Evolutionary conservation across 139 green algal genomes (phyloP).

Genomic region (Chlorella vulgaris): DNA sequence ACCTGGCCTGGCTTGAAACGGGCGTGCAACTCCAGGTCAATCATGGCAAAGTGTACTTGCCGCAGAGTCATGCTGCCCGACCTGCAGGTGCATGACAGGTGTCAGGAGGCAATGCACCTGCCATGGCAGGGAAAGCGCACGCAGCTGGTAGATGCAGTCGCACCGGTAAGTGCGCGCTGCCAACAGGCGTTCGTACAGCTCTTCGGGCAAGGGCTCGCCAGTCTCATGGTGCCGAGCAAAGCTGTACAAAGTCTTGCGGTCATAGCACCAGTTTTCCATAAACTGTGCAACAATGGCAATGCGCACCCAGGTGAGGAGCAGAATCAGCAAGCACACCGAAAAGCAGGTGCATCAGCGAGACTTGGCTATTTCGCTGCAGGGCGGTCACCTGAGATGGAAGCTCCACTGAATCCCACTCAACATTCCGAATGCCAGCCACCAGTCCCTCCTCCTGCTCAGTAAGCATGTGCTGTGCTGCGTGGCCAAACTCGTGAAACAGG

Average conservation of each 20-base stretch:
- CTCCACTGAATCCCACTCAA: constrained; percentile 94
- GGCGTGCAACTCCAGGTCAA: constrained; percentile 94
- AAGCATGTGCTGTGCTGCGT: constrained; percentile 96
- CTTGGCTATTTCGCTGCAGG: no score
- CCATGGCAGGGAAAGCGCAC: background rate
- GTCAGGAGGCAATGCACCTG: background rate
- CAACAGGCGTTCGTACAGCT: constrained; percentile 87
- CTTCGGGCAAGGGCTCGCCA: constrained; percentile 87
- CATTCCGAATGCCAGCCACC: constrained; percentile 77
- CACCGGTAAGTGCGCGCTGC: constrained; percentile 78
- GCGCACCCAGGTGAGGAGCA: background rate
- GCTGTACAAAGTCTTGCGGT: constrained; percentile 65
- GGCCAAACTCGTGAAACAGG: constrained; percentile 96
- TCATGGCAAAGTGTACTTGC: constrained; percentile 87
- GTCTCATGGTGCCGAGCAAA: constrained; percentile 94
- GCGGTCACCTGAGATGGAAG: constrained; percentile 50
- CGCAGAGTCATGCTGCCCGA: constrained; percentile 85
- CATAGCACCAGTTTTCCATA: constrained; percentile 92
- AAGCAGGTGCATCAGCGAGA: no score
- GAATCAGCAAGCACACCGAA: background rate
- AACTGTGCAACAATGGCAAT: no score
- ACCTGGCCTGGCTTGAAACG: constrained; percentile 68
- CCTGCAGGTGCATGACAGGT: constrained; percentile 22
- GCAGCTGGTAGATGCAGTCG: background rate
- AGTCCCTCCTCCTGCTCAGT: constrained; percentile 88